These are phyloP conservation scores for Chlorella sp. DNA, from an alignment of 139 green algal species.

Conservation along the genomic window DNA sequence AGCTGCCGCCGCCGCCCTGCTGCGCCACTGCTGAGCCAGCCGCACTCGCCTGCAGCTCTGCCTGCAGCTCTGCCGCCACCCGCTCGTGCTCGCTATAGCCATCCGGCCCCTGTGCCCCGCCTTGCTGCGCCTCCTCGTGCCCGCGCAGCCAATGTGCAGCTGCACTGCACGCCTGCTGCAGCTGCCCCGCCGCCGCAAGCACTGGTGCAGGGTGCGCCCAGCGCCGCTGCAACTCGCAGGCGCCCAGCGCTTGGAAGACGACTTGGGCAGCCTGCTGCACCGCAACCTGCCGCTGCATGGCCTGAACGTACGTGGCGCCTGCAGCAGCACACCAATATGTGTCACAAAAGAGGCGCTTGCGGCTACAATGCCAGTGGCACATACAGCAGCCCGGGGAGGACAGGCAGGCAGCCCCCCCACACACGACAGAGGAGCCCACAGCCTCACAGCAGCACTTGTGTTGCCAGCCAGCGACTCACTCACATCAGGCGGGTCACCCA, in stretches of 20 bases:
- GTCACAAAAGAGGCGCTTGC: too few relatives aligned
- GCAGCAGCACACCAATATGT: not conserved
- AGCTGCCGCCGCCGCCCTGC: not conserved
- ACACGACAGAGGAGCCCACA: too few relatives aligned
- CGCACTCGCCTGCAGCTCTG: not conserved
- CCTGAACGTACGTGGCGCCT: not conserved
- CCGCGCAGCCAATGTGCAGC: not conserved
- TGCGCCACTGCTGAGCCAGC: not conserved
- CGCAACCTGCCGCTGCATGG: not conserved
- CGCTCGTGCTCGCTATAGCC: not conserved
- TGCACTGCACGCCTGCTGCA: not conserved
- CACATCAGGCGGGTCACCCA: too few relatives aligned
- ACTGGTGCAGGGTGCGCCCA: not conserved
- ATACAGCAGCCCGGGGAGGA: too few relatives aligned
- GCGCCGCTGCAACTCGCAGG: not conserved
- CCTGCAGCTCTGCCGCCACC: conserved; percentile 11
- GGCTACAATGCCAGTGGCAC: too few relatives aligned
- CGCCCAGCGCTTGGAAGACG: not conserved
- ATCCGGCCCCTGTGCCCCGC: not conserved
- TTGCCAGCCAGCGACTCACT: not conserved
- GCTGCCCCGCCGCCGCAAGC: not conserved
- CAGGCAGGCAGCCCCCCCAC: too few relatives aligned
- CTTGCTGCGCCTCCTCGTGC: too few relatives aligned
- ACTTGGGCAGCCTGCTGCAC: not conserved
- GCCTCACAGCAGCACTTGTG: too few relatives aligned